Evolutionary conservation across 2,329 filamentous ascomycete genomes (phyloP).

Genomic region (Uncinocarpus reesii): DNA sequence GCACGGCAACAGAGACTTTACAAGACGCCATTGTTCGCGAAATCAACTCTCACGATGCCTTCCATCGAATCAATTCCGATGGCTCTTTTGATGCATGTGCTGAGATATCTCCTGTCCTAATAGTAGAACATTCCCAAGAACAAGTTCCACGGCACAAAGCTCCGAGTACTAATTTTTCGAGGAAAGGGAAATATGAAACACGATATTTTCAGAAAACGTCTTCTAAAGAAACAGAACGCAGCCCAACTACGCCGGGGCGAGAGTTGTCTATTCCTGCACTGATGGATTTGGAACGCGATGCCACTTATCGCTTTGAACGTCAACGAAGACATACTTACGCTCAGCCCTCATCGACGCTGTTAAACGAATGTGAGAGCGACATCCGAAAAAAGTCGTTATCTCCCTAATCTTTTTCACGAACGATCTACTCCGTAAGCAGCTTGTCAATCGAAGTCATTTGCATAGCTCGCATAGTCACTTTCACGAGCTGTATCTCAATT

Average conservation of each 20-base stretch:
- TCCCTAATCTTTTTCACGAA: neutral
- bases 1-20: constrained; percentile 33
- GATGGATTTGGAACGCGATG: constrained; percentile 14
- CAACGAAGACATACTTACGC: constrained; percentile 34
- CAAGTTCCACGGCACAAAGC: constrained; percentile 6
- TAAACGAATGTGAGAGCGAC: constrained; percentile 11
- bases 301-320: constrained; percentile 14
- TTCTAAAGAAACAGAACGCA: constrained; percentile 23
- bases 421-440: constrained; percentile 1
- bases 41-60: constrained; percentile 38
- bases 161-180: constrained; percentile 22
- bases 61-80: constrained; percentile 20
- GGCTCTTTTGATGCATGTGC: constrained; percentile 2
- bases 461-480: constrained; percentile 13
- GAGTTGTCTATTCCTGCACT: constrained; percentile 19
- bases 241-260: constrained; percentile 18
- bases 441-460: constrained; percentile 7
- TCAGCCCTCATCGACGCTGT: constrained; percentile 25
- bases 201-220: constrained; percentile 27
- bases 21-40: constrained; percentile 37
- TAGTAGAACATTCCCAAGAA: neutral
- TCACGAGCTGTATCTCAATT: constrained; percentile 10
- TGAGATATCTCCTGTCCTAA: constrained; percentile 4
- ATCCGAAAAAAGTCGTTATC: neutral
- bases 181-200: constrained; percentile 26